phyloP scores from a whole-genome alignment of 805 yeast species.

The Spathaspora passalidarum region DNA sequence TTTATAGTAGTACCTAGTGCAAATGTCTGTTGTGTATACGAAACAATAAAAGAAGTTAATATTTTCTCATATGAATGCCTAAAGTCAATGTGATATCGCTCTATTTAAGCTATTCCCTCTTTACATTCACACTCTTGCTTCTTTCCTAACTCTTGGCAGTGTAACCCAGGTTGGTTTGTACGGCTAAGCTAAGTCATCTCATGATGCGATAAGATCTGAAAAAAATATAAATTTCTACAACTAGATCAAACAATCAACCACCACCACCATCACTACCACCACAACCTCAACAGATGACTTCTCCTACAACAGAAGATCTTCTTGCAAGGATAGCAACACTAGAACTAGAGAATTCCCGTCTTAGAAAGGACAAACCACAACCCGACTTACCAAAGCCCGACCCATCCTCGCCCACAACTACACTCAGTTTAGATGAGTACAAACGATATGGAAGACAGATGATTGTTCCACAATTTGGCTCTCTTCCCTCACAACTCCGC shows the following conservation, averaged over 20 bases:
- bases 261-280: neutral
- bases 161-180: neutral
- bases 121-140: neutral
- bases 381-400: neutral
- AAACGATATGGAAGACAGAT: slow-evolving; percentile 89
- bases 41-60: neutral
- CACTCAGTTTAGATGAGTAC: slow-evolving; percentile 62
- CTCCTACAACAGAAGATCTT: slow-evolving; percentile 17
- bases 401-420: neutral
- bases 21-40: neutral
- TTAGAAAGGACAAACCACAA: slow-evolving; percentile 5
- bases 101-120: neutral
- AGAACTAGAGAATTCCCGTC: slow-evolving; percentile 15
- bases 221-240: neutral
- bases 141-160: neutral
- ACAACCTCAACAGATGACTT: neutral
- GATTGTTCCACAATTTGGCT: slow-evolving; percentile 81
- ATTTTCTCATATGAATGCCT: neutral
- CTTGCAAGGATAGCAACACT: slow-evolving; percentile 17
- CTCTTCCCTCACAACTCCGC: slow-evolving; percentile 47
- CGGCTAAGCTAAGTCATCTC: neutral
- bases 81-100: too few relatives aligned
- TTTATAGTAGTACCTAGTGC: neutral
- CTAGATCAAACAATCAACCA: too few relatives aligned
- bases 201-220: neutral